Evolutionary conservation across 306 rosid species (phyloP).

Genomic region (Pyrus pyrifolia): DNA sequence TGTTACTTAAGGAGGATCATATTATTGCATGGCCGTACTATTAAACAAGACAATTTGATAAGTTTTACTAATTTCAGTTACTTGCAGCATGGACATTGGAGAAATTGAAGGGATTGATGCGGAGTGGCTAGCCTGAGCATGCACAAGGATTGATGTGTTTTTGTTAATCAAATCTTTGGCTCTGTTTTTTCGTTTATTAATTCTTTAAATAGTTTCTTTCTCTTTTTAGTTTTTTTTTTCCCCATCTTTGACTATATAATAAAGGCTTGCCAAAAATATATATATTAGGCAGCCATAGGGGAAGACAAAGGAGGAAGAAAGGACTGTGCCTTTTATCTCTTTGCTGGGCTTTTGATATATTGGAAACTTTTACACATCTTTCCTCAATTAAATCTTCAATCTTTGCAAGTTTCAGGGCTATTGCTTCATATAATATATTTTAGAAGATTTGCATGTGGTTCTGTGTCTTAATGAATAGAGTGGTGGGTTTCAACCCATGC

Average conservation of each 20-base stretch:
- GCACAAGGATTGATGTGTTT: conserved; percentile 36
- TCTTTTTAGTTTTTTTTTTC: conserved; percentile 2
- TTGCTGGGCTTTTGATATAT: conserved; percentile 15
- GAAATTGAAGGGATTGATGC: conserved; percentile 76
- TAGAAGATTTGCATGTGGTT: background rate
- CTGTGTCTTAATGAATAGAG: too few species aligned
- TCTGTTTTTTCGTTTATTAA: conserved; percentile 3
- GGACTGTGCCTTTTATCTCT: background rate
- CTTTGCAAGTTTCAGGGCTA: background rate
- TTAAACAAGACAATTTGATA: background rate
- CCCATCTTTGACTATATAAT: conserved; percentile 11
- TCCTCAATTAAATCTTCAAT: background rate
- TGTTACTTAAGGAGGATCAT: background rate
- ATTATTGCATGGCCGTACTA: background rate
- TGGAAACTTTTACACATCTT: background rate
- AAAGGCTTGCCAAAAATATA: conserved; percentile 36
- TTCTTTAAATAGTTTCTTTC: conserved; percentile 16
- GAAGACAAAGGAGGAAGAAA: conserved; percentile 17
- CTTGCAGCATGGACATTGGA: conserved; percentile 75
- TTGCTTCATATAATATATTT: background rate
- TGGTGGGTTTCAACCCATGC: too few species aligned
- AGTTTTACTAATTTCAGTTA: background rate
- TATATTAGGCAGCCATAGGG: conserved; percentile 29
- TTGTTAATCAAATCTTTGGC: conserved; percentile 42
- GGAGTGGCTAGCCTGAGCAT: conserved; percentile 74